Base-by-base conservation (phyloP, 1,284 basidiomycete genomes). In the Heterobasidion irregulare region DNA sequence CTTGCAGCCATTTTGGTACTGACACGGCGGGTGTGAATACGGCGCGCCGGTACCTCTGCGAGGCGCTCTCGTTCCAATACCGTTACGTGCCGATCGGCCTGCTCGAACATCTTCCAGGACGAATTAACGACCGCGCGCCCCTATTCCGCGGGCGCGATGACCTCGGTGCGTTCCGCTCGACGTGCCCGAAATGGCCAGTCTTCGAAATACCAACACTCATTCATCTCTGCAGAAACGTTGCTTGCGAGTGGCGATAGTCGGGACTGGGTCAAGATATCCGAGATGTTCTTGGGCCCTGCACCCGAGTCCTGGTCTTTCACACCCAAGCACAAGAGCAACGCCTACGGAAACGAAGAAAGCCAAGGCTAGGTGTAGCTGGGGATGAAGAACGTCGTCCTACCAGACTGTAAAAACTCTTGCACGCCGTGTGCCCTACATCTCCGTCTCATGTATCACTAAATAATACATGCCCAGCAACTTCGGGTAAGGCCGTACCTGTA, bases 191-290 rank as follows among this genome's bases (percentile, higher is more conserved):
- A n/a, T 33, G 36, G 46, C 41, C 16, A 13, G 41, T 44, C 41
- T 44, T 16, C 41, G 41, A 13, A 13, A 44, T 44, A 44, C 41
- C 16, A 44, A 47, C 46, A 47, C 16, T 10, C 9, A 32, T 61
- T 56, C 61, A 34, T 15, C 10, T 19, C 13, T 48, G 33, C 64
- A 88, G 91, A 95, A 75, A 93, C 92, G 1, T 72, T 98, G 8
- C 73, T 98, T 7, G 84, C 92, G 0, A 93, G 89, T 64, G 77
- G 81, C 2, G 83, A 89, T 64, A 86, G 87, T 59, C 75, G 80
- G n/a, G 94, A 98, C 68, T 99, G 96, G 96, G 89, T 98, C 53
- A 92, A 85, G 70, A 86, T 99, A 36, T 90, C 89, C 0, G 93
- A 97, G 69, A 95, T 98, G 91, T 98, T 92, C 81, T 76, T 89